phyloP scores from a whole-genome alignment of 768 basidiomycete genomes.

The Boletus insuetus region DNA sequence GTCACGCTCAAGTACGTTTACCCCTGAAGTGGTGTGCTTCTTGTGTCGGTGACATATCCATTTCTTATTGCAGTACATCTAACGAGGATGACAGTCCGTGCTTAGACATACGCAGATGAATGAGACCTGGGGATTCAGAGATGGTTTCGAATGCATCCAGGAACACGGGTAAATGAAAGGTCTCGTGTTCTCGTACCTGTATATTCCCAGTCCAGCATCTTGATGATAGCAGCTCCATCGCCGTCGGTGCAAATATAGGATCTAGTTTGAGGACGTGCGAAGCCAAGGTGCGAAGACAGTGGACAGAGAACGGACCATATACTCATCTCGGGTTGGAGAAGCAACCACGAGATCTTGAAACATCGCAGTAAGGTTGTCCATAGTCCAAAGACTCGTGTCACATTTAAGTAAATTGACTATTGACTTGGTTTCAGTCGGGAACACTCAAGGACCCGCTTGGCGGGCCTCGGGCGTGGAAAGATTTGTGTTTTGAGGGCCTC shows the following conservation, averaged over 20 bases:
- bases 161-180: background rate
- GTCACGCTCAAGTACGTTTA: background rate
- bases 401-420: background rate
- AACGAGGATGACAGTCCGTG: background rate
- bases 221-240: background rate
- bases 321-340: background rate
- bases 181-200: background rate
- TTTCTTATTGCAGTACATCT: background rate
- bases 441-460: background rate
- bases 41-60: background rate
- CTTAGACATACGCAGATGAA: conserved; percentile 2
- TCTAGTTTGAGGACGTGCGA: background rate
- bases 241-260: conserved; percentile 1
- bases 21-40: background rate
- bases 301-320: too few relatives aligned
- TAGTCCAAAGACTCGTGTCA: too few relatives aligned
- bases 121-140: background rate
- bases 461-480: too few relatives aligned
- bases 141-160: background rate
- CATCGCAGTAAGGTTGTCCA: too few relatives aligned
- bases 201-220: background rate
- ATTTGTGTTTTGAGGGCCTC: too few relatives aligned
- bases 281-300: background rate
- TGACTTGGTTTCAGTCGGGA: background rate
- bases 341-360: background rate